These are phyloP conservation scores for Cyclaneusma minus DNA, from an alignment of 2,329 filamentous ascomycete genomes.

Conservation along the genomic window DNA sequence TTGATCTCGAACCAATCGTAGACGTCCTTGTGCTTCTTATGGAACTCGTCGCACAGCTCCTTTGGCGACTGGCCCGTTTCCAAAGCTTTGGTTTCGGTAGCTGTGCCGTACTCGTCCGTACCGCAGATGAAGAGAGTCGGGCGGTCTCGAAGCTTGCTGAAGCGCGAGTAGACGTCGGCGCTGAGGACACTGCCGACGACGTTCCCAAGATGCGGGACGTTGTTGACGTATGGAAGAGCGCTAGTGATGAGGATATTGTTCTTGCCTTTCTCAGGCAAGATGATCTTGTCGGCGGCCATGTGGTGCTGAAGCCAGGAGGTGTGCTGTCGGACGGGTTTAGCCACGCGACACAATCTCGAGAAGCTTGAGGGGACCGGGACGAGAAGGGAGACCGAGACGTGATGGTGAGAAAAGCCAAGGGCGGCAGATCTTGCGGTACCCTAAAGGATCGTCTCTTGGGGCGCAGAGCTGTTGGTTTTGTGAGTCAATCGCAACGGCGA, in stretches of 20 bases:
- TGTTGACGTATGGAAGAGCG: slow-evolving; percentile 74
- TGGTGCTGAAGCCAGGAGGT: slow-evolving; percentile 4
- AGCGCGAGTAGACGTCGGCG: slow-evolving; percentile 74
- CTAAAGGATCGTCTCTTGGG: too few species aligned
- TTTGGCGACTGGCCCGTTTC: slow-evolving; percentile 72
- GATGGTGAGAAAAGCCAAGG: too few species aligned
- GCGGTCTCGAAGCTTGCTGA: slow-evolving; percentile 63
- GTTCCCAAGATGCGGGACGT: slow-evolving; percentile 75
- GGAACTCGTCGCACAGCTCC: slow-evolving; percentile 84
- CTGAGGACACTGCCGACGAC: slow-evolving; percentile 77
- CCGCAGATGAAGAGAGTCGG: slow-evolving; percentile 79
- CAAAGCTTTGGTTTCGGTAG: slow-evolving; percentile 88
- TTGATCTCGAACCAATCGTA: slow-evolving; percentile 94
- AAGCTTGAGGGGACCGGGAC: too few species aligned
- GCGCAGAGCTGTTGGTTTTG: too few species aligned
- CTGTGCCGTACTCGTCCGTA: slow-evolving; percentile 88
- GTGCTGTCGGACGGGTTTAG: too few species aligned
- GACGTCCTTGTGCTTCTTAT: slow-evolving; percentile 74
- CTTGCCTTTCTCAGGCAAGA: slow-evolving; percentile 56
- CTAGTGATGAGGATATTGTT: slow-evolving; percentile 83
- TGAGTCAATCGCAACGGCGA: too few species aligned
- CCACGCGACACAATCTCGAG: too few species aligned
- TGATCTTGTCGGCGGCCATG: slow-evolving; percentile 18
- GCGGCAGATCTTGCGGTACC: too few species aligned
- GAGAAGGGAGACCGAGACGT: too few species aligned